Evolutionary conservation across 1,284 basidiomycete genomes (phyloP), one percentile per base, ranked within the genome.

Genomic region (Ganoderma boninense): DNA sequence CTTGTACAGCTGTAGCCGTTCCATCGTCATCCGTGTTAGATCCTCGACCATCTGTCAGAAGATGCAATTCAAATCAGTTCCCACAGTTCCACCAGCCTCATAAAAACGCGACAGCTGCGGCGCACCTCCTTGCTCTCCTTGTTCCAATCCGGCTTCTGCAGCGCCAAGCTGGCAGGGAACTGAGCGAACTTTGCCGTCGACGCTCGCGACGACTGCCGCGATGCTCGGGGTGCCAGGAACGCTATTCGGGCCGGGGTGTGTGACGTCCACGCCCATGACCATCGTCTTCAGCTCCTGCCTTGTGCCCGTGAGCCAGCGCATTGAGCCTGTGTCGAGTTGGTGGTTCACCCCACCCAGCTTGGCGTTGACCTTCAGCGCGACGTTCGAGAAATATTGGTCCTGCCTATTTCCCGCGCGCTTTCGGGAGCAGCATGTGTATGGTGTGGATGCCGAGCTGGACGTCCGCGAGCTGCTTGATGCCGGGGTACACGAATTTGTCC

Each of bases 311-410:
- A 94, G 79, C 93, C 93, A 94, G 32, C 72, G 72, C 86, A 90
- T 88, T 2, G 86, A 86, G 2, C 73, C 73, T 0, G 82, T 74
- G 54, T 91, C 89, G 40, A 95, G 80, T 71, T 87, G 77, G 79
- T 94, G 93, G 76, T 95, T 95, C 32, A 90, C 81, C 0, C 94
- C 94, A 3, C 92, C 92, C 2, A 95, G 87, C 80, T 95, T 95
- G 40, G 88, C 88, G 74, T 95, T 95, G 16, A 93, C 85, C 79
- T 84, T 83, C 26, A 82, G 71, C 2, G 89, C 89, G 23, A 94
- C 87, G 73, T 93, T 95, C 6, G 92, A 90, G 71, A 93, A 88
- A 79, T 95, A 95, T 74, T 93, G 92, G 68, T 92, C 90, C 75
- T 91, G 90, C 74, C 88, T 87, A 66, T 75, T 84, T 32, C 16